Conservation (phyloP, 495 filamentous ascomycete species). For the Penicillium chermesinum region DNA sequence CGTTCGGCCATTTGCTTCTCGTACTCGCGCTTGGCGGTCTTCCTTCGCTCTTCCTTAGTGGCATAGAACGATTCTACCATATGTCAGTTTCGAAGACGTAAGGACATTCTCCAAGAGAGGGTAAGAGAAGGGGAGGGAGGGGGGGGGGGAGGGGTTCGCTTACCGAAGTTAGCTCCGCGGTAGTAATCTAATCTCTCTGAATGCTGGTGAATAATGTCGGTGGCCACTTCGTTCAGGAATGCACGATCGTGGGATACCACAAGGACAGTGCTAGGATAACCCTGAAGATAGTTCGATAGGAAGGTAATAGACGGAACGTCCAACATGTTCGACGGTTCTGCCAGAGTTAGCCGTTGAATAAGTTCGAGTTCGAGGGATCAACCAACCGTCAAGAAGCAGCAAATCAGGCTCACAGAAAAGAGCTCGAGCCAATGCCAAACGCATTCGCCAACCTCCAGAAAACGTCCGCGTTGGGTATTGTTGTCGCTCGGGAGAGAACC, state of each 20-base stretch:
- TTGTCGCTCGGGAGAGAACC: conserved; percentile 91
- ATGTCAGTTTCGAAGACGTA: conserved; percentile 14
- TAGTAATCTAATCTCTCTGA: conserved; percentile 98
- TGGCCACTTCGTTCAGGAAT: conserved; percentile 98
- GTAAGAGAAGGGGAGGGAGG: too few species aligned
- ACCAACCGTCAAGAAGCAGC: conserved; percentile 75
- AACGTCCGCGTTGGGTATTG: conserved; percentile 94
- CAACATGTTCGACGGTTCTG: conserved; percentile 99
- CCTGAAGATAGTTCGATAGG: conserved; percentile 91
- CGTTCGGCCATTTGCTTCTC: conserved; percentile 95
- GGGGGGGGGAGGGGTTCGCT: conserved; percentile 12
- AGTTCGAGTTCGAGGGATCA: not conserved
- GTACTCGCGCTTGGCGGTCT: conserved; percentile 95
- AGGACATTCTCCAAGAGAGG: too few species aligned
- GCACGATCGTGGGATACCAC: conserved; percentile 99
- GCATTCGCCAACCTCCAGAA: conserved; percentile 99
- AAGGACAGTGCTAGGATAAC: conserved; percentile 89
- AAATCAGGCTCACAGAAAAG: conserved; percentile 98
- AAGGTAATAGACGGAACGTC: conserved; percentile 99
- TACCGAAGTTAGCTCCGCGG: conserved; percentile 88
- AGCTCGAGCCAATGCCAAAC: conserved; percentile 87
- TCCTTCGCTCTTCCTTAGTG: conserved; percentile 93
- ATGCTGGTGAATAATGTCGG: conserved; percentile 98
- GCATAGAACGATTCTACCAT: conserved; percentile 87
- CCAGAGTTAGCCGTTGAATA: conserved; percentile 18